phyloP scores from a whole-genome alignment of 73 alveolate genomes.

The Tetrahymena borealis region DNA sequence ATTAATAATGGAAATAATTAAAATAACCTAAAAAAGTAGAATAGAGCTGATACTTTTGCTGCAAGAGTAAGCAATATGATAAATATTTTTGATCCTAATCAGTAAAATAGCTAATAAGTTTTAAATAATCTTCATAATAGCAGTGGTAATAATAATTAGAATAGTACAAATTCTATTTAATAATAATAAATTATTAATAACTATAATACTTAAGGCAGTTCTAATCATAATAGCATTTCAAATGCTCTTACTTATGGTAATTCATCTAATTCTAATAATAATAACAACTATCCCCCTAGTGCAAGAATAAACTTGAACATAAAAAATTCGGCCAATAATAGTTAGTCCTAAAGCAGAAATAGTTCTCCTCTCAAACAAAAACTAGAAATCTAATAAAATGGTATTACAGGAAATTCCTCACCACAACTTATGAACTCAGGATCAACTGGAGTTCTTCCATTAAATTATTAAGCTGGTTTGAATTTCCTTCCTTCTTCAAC shows the following conservation, averaged over 20 bases:
- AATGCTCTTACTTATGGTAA: neutral
- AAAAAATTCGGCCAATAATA: neutral
- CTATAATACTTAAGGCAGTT: neutral
- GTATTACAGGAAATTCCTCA: neutral
- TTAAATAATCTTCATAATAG: neutral
- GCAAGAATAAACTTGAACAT: neutral
- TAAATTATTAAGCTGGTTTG: neutral
- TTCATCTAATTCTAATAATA: neutral
- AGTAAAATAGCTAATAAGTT: neutral
- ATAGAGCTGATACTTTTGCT: neutral
- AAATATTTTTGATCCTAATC: neutral
- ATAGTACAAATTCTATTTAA: too few species aligned
- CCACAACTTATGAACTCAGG: neutral
- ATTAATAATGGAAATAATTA: neutral
- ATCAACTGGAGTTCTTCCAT: neutral
- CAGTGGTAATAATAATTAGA: too few species aligned
- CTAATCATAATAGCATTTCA: neutral
- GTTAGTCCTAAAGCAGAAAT: neutral
- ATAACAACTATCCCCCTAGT: neutral
- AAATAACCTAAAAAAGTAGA: neutral
- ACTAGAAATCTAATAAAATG: neutral
- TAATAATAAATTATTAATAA: neutral
- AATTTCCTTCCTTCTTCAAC: neutral
- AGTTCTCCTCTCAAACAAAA: neutral
- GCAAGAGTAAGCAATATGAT: neutral